Evolutionary conservation across 148 eudicot species (phyloP).

Genomic region (Spergularia marina): DNA sequence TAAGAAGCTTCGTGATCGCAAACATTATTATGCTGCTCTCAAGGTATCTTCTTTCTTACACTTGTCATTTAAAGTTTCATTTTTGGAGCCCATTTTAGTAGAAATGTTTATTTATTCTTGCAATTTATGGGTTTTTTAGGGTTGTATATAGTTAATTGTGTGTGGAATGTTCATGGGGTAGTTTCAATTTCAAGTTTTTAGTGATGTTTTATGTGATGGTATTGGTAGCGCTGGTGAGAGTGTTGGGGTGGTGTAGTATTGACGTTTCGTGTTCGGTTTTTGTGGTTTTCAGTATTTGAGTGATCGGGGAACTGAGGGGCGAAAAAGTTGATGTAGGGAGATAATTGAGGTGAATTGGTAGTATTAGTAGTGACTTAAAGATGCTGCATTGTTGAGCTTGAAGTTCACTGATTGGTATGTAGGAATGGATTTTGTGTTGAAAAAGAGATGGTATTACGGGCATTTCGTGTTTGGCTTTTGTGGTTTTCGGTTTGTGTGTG

Average conservation of each 20-base stretch:
- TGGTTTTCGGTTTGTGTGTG: too few relatives aligned
- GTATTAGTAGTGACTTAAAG: not conserved
- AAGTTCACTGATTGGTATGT: not conserved
- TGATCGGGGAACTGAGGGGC: not conserved
- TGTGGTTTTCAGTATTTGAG: not conserved
- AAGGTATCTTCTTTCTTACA: slow-evolving; percentile 43
- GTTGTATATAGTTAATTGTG: not conserved
- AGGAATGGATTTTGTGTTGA: not conserved
- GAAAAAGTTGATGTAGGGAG: not conserved
- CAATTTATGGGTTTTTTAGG: not conserved
- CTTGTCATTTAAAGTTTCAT: not conserved
- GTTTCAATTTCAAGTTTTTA: not conserved
- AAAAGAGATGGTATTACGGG: not conserved
- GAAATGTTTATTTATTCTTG: not conserved
- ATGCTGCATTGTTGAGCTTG: not conserved
- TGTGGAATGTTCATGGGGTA: too few relatives aligned
- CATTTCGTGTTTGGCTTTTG: too few relatives aligned
- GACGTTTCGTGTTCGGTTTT: not conserved
- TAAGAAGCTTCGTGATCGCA: slow-evolving; percentile 70
- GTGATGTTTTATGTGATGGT: not conserved
- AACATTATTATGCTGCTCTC: slow-evolving; percentile 69
- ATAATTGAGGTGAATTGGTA: not conserved
- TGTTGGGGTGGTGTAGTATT: not conserved
- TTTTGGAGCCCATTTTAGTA: not conserved
- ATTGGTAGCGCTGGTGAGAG: not conserved